phyloP scores from a whole-genome alignment of 2,329 filamentous ascomycete genomes.

The Pyrenochaeta sp. region DNA sequence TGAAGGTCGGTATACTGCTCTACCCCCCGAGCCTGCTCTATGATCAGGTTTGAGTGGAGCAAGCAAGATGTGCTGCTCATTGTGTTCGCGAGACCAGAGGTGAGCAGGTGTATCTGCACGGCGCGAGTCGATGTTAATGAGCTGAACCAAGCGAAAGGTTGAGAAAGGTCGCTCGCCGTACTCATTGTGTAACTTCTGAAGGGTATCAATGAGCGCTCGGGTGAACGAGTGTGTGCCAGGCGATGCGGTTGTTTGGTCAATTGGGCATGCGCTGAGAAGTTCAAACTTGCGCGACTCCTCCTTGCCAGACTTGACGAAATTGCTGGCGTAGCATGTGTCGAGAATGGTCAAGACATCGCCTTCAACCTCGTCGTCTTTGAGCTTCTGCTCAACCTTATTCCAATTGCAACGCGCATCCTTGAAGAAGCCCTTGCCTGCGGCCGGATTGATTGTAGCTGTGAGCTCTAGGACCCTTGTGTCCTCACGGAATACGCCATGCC shows the following conservation, averaged over 20 bases:
- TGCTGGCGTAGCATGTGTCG: slow-evolving; percentile 50
- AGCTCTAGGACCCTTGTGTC: slow-evolving; percentile 34
- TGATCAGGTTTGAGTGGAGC: slow-evolving; percentile 30
- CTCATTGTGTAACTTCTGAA: slow-evolving; percentile 30
- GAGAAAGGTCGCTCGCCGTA: slow-evolving; percentile 35
- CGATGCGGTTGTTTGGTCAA: slow-evolving; percentile 34
- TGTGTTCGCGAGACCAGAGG: slow-evolving; percentile 32
- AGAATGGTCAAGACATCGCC: slow-evolving; percentile 48
- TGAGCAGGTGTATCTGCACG: slow-evolving; percentile 38
- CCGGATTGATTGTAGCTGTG: slow-evolving; percentile 22
- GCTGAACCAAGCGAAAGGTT: slow-evolving; percentile 36
- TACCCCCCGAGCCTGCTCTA: slow-evolving; percentile 4
- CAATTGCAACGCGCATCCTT: slow-evolving; percentile 41
- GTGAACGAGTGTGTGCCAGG: slow-evolving; percentile 44
- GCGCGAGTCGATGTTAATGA: slow-evolving; percentile 32
- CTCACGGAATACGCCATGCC: slow-evolving; percentile 41
- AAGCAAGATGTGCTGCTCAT: slow-evolving; percentile 41
- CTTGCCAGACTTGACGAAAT: slow-evolving; percentile 37
- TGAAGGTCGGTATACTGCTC: slow-evolving; percentile 14
- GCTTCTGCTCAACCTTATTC: slow-evolving; percentile 41
- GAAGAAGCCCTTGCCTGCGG: slow-evolving; percentile 25
- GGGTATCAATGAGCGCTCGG: slow-evolving; percentile 41
- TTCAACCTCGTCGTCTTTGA: slow-evolving; percentile 37
- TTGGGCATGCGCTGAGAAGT: slow-evolving; percentile 39
- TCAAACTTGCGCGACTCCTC: slow-evolving; percentile 40